Conservation (phyloP, 2,329 filamentous ascomycete genomes). For the Pseudogymnoascus sp. region DNA sequence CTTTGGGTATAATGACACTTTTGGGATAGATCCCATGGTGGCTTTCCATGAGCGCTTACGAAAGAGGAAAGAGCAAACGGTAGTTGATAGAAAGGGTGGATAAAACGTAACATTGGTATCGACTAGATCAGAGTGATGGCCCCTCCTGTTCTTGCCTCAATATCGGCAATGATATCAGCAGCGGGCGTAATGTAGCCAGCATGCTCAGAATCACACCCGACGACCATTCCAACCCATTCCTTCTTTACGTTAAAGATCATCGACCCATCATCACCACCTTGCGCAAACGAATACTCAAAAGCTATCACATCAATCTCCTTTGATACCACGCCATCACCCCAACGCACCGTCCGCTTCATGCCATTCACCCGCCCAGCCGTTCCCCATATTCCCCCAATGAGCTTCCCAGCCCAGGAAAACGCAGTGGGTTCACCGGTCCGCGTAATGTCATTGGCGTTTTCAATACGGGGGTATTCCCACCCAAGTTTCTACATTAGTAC, state of each 20-base stretch:
- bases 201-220: background rate
- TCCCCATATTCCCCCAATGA: too few relatives aligned
- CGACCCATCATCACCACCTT: background rate
- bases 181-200: background rate
- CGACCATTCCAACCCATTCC: constrained; percentile 2
- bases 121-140: background rate
- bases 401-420: background rate
- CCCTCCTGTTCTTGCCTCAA: background rate
- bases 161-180: background rate
- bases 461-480: too few relatives aligned
- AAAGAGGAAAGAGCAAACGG: background rate
- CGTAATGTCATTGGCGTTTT: too few relatives aligned
- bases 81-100: background rate
- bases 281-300: background rate
- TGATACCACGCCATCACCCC: background rate
- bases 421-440: too few relatives aligned
- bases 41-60: background rate
- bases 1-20: background rate
- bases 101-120: background rate
- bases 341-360: background rate
- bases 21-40: background rate
- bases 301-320: background rate
- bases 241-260: background rate
- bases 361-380: background rate
- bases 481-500: too few relatives aligned